Percentiles rank a stretch among this genome's conserved stretches.
Evolutionary conservation across 1,284 basidiomycete genomes (phyloP).

Genomic region (Pulveroboletus sp.): DNA sequence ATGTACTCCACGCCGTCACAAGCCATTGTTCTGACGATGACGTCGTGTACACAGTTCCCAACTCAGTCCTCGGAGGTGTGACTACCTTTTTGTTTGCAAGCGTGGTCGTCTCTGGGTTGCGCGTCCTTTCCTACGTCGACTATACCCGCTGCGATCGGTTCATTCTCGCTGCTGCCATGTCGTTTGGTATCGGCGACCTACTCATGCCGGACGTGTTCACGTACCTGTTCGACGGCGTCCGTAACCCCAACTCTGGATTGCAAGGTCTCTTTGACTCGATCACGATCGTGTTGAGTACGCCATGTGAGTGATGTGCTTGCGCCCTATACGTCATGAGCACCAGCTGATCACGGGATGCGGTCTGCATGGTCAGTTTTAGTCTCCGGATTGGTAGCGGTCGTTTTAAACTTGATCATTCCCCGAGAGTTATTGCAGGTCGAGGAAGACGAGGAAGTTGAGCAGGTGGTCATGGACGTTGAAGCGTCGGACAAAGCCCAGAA

Average conservation of each 20-base stretch:
- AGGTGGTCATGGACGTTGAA: slow-evolving; percentile 23
- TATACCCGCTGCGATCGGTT: slow-evolving; percentile 79
- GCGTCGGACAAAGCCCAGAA: slow-evolving; percentile 1
- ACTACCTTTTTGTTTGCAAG: slow-evolving; percentile 77
- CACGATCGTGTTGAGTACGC: slow-evolving; percentile 75
- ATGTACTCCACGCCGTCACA: slow-evolving; percentile 21
- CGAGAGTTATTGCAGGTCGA: slow-evolving; percentile 36
- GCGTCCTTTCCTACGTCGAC: slow-evolving; percentile 65
- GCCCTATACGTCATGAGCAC: slow-evolving; percentile 20
- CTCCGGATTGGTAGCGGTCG: slow-evolving; percentile 63
- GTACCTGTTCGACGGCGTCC: slow-evolving; percentile 68
- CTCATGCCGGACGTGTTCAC: slow-evolving; percentile 62
- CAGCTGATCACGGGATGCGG: neutral
- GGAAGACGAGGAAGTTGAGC: slow-evolving; percentile 34
- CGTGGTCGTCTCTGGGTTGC: slow-evolving; percentile 67
- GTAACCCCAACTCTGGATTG: slow-evolving; percentile 57
- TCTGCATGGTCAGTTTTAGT: slow-evolving; percentile 50
- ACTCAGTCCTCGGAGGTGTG: slow-evolving; percentile 80
- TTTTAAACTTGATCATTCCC: slow-evolving; percentile 69
- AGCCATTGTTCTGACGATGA: neutral
- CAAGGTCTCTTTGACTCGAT: slow-evolving; percentile 77
- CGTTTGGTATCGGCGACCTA: slow-evolving; percentile 73
- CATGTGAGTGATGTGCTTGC: slow-evolving; percentile 53
- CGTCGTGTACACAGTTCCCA: slow-evolving; percentile 48
- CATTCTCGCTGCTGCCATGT: slow-evolving; percentile 69